These are phyloP conservation scores for Cladosporium sphaerospermum DNA, from an alignment of 2,329 filamentous ascomycete genomes.

Conservation along the genomic window DNA sequence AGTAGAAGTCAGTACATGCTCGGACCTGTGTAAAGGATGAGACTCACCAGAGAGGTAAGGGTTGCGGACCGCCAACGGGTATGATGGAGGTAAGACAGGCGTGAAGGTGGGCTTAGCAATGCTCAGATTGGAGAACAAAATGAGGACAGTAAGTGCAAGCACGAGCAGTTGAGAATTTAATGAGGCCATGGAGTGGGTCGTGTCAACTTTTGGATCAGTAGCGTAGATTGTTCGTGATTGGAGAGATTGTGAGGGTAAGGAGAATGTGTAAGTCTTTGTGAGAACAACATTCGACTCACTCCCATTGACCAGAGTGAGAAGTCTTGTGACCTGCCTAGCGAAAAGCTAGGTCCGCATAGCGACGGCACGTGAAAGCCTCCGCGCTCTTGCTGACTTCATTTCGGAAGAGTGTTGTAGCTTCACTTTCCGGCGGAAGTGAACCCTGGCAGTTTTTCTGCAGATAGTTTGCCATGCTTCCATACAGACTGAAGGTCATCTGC, in stretches of 20 bases:
- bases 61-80: constrained; percentile 39
- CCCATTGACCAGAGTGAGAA: not conserved
- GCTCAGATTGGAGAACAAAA: not conserved
- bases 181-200: not conserved
- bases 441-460: too few species aligned
- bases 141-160: not conserved
- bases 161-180: not conserved
- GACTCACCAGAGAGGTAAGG: constrained; percentile 35
- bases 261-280: not conserved
- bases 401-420: too few species aligned
- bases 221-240: not conserved
- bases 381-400: too few species aligned
- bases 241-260: not conserved
- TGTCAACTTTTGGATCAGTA: too few species aligned
- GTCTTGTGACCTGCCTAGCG: not conserved
- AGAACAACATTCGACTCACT: not conserved
- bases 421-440: too few species aligned
- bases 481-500: too few species aligned
- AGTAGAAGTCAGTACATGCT: not conserved
- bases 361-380: not conserved
- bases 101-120: constrained; percentile 14
- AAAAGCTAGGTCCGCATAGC: not conserved
- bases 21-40: not conserved
- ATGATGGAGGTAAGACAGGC: constrained; percentile 35
- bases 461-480: too few species aligned